Evolutionary conservation across 1,139 yeast genomes (phyloP), one percentile per base, ranked within the genome.

Genomic region (Suhomyces maxii): DNA sequence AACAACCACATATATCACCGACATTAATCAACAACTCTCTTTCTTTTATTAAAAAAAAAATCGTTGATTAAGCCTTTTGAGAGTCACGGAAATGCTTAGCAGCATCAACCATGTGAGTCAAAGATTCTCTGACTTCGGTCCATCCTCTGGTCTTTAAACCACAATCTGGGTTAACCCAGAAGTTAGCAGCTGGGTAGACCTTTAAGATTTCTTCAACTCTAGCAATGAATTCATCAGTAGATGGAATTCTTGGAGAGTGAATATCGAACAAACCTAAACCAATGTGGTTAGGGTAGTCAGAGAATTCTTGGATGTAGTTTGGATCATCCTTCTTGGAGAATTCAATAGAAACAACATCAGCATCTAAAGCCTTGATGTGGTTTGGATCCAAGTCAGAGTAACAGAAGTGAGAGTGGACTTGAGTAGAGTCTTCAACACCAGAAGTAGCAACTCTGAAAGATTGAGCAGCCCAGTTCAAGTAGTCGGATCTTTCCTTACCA

Each of bases 111-210:
- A 93, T 93, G 80, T 93, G 89, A 71, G 95, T 86, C 77, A 93
- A 86, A 56, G 91, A 85, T 64, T 82, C 85, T 64, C 65, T 78
- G 64, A 89, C 87, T 81, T 89, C 96, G 58, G 86, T 86, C 96
- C 96, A 88, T 60, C 91, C 93, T 82, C 96, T 86, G 71, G 96
- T 89, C 87, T 91, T 91, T 76, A 91, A 84, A 84, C 99, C 99
- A 86, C 99, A 93, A 81, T 93, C 99, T 68, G 99, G 99, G 95
- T 93, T 93, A 68, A 93, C 95, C 98, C 98, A 93, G 84, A 93
- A 88, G 78, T 91, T 91, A 72, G 88, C 88, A 68, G 95, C 95
- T 71, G 97, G 97, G 83, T 91, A 93, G 55, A 88, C 95, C 80
- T 90, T 89, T 76, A 93, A 81, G 80, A 93, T 91, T 71, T 89